These are phyloP conservation scores for Xanthoceras sorbifolium DNA, from an alignment of 345 rosid genomes.

Conservation along the genomic window DNA sequence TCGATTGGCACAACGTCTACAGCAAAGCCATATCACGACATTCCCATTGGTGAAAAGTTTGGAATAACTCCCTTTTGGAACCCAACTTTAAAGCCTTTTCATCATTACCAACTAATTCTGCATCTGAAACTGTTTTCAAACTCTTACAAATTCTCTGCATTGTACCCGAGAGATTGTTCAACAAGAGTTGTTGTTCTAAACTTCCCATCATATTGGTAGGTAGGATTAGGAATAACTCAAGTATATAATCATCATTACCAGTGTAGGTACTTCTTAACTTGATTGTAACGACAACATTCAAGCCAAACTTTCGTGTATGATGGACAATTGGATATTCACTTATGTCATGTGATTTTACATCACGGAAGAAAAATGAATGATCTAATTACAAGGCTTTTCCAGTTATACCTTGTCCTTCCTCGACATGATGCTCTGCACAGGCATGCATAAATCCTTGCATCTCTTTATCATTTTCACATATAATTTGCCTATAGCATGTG, in stretches of 20 bases:
- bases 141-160: constrained; percentile 86
- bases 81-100: constrained; percentile 32
- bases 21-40: background rate
- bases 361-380: constrained; percentile 69
- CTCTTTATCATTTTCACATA: constrained; percentile 61
- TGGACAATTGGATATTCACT: constrained; percentile 82
- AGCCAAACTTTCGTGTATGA: constrained; percentile 79
- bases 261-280: constrained; percentile 87
- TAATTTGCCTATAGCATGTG: no score
- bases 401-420: constrained; percentile 80
- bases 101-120: constrained; percentile 40
- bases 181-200: constrained; percentile 75
- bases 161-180: constrained; percentile 76
- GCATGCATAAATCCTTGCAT: constrained; percentile 83
- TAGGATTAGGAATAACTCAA: constrained; percentile 87
- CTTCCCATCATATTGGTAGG: constrained; percentile 76
- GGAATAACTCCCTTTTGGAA: constrained; percentile 30
- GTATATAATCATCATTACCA: constrained; percentile 65
- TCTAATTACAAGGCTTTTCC: constrained; percentile 84
- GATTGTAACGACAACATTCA: constrained; percentile 90
- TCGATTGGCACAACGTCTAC: background rate
- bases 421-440: constrained; percentile 70
- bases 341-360: constrained; percentile 77
- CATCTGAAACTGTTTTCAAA: constrained; percentile 72
- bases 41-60: constrained; percentile 29